phyloP scores from a whole-genome alignment of 768 basidiomycete genomes.

The Xanthoconium stramineum region DNA sequence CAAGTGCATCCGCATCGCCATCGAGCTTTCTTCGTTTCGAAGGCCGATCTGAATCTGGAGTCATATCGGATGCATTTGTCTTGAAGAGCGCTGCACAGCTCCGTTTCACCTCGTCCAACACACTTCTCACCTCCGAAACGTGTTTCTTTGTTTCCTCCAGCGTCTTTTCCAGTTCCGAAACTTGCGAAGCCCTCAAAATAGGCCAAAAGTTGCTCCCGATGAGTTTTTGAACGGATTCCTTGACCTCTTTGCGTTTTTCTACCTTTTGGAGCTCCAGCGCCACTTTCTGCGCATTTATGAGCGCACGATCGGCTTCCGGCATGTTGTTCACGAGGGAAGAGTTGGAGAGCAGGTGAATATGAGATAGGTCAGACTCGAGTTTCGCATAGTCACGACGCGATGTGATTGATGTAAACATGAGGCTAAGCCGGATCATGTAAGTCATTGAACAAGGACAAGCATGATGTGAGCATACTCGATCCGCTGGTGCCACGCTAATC shows the following conservation, averaged over 20 bases:
- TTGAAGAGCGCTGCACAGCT: constrained; percentile 23
- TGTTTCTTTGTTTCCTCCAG: constrained; percentile 27
- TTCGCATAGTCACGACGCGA: constrained; percentile 32
- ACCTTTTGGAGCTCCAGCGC: constrained; percentile 23
- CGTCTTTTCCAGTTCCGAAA: constrained; percentile 23
- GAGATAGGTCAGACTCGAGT: constrained; percentile 33
- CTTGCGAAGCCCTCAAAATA: constrained; percentile 23
- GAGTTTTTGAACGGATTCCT: constrained; percentile 28
- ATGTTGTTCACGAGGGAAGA: constrained; percentile 26
- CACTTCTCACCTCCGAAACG: constrained; percentile 28
- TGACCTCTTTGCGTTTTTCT: constrained; percentile 34
- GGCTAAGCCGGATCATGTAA: constrained; percentile 22
- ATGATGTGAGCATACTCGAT: constrained; percentile 34
- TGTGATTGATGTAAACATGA: constrained; percentile 34
- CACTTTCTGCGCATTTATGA: constrained; percentile 23
- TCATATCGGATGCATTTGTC: constrained; percentile 8
- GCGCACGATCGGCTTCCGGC: constrained; percentile 22
- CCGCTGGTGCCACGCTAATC: constrained; percentile 38
- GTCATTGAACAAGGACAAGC: background rate
- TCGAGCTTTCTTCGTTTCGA: constrained; percentile 27
- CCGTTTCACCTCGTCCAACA: constrained; percentile 22
- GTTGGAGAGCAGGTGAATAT: constrained; percentile 21
- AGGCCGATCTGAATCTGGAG: constrained; percentile 23
- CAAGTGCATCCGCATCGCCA: background rate
- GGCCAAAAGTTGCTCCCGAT: constrained; percentile 41